Percentiles rank a stretch among this genome's conserved stretches.
These are phyloP conservation scores for Penicillium coprophilum DNA, from an alignment of 495 filamentous ascomycete species.

Conservation along the genomic window DNA sequence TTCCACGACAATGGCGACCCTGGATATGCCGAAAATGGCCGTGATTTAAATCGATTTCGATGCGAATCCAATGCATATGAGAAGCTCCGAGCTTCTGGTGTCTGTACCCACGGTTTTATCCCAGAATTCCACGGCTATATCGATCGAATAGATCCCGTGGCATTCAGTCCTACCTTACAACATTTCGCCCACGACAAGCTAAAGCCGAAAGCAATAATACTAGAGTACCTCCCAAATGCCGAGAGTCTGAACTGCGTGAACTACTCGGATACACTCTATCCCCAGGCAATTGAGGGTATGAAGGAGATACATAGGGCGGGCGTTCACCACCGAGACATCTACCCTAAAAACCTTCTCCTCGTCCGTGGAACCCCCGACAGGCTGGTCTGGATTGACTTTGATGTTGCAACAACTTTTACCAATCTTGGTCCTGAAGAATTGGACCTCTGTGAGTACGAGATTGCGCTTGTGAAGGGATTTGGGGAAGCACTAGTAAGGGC, in stretches of 20 bases:
- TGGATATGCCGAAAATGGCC: conserved; percentile 22
- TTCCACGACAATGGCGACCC: conserved; percentile 10
- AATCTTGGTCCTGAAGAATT: conserved; percentile 14
- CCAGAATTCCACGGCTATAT: conserved; percentile 24
- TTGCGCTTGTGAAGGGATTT: conserved; percentile 9
- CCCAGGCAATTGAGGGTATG: conserved; percentile 22
- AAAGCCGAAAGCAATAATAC: conserved; percentile 19
- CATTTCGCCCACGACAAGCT: conserved; percentile 19
- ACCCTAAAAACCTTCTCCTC: conserved; percentile 27
- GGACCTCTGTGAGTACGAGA: conserved; percentile 20
- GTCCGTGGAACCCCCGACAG: conserved; percentile 12
- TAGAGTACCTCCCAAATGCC: conserved; percentile 22
- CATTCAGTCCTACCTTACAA: conserved; percentile 18
- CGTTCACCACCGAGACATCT: conserved; percentile 27
- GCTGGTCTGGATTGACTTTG: conserved; percentile 31
- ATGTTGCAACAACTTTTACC: conserved; percentile 28
- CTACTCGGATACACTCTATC: conserved; percentile 24
- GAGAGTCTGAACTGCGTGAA: conserved; percentile 28
- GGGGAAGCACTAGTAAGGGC: neutral
- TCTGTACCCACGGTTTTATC: conserved; percentile 21
- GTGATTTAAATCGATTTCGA: conserved; percentile 27
- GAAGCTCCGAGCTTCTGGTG: conserved; percentile 22
- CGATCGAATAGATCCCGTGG: conserved; percentile 24
- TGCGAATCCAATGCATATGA: conserved; percentile 26
- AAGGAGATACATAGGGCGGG: conserved; percentile 11